These are phyloP conservation scores for Cardamine chenopodiifolia DNA, from an alignment of 345 rosid genomes.

Conservation along the genomic window DNA sequence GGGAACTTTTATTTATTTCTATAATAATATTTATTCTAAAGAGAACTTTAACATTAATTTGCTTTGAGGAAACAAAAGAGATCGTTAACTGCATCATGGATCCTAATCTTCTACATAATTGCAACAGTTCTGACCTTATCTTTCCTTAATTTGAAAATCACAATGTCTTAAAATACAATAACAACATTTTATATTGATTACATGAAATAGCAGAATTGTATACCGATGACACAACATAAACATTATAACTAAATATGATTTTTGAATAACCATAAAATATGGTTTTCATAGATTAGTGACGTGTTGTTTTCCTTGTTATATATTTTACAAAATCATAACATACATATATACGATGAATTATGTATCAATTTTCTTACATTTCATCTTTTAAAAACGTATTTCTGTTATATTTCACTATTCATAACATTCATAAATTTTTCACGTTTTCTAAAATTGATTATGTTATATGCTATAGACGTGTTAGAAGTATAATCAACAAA, in stretches of 20 bases:
- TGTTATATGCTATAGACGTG: not conserved
- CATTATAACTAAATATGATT: not conserved
- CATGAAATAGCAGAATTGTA: not conserved
- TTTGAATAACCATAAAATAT: not conserved
- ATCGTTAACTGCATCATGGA: not conserved
- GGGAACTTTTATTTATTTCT: slow-evolving; percentile 3
- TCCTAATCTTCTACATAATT: slow-evolving; percentile 6
- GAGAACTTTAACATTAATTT: not conserved
- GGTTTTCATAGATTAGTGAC: not conserved
- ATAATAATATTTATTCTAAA: not conserved
- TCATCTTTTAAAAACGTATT: not conserved
- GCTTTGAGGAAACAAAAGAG: not conserved
- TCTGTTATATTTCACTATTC: not conserved
- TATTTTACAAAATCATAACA: not conserved
- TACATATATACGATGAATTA: not conserved
- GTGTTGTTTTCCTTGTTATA: not conserved
- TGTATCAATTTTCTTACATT: not conserved
- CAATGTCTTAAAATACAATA: not conserved
- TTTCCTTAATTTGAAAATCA: not conserved
- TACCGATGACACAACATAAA: not conserved
- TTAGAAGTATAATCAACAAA: not conserved
- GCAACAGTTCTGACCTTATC: not conserved
- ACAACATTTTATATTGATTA: not conserved
- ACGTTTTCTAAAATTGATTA: not conserved
- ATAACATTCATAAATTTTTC: not conserved